Evolutionary conservation across 1,284 basidiomycete species (phyloP), one percentile per base, ranked within the genome.

Genomic region (Ustilago crameri): DNA sequence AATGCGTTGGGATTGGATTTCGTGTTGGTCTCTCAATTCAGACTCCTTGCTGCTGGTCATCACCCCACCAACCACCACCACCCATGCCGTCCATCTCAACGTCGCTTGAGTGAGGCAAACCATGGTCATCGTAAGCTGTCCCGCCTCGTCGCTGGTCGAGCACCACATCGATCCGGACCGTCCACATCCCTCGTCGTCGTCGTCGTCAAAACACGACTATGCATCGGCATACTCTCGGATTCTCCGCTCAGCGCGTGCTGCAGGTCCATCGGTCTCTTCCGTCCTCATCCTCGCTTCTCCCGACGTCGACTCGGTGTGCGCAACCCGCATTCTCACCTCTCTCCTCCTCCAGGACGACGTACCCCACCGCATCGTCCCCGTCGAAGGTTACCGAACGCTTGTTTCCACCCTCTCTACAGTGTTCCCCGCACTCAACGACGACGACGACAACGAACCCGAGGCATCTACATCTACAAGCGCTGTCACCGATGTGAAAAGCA

Each of bases 281-380:
- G 89, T 95, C 50, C 88, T 93, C 70, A 87, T 96, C 57, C 89
- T 95, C 65, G 91, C 92, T 45, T 89, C 93, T 3, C 91, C 93
- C 12, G 92, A 95, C 80, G 91, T 95, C 45, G 93, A 96, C 84
- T 91, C 92, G 15, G 85, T 96, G 7, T 95, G 92, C 84, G 93
- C 93, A 5, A 89, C 91, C 5, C 88, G 90, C 46, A 94, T 98
- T 87, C 88, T 98, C 44, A 90, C 90, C n/a, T 90, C 90, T 35
- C 86, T 98, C 20, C 89, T 98, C 84, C 91, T 90, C 71, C 92
- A 95, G 74, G 96, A 98, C 86, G 93, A 96, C 76, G 89, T 98
- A 22, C 90, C 91, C 80, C 91, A 96, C 84, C 89, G 92, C 42
- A 89, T 94, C 65, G 90, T 94, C 22, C 95, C 95, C n/a, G 90